These are phyloP conservation scores for Tagetes patula DNA, from an alignment of 129 eudicot genomes.

Conservation along the genomic window DNA sequence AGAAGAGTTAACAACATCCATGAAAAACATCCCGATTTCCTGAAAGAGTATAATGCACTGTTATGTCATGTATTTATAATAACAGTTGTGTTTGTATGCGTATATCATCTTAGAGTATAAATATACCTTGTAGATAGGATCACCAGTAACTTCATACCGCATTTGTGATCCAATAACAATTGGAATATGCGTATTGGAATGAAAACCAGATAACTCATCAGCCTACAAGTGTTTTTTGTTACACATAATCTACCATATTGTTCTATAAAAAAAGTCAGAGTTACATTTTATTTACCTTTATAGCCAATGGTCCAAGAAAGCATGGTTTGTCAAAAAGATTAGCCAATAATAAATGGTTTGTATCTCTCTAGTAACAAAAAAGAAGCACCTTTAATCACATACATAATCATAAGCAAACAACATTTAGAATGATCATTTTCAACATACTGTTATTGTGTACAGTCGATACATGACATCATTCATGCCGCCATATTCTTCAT, in stretches of 20 bases:
- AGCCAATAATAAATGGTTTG: constrained; percentile 76
- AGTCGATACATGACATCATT: constrained; percentile 80
- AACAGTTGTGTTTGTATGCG: neutral
- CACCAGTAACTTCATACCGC: constrained; percentile 92
- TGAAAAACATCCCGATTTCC: constrained; percentile 82
- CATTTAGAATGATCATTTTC: neutral
- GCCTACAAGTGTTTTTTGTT: constrained; percentile 45
- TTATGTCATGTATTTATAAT: neutral
- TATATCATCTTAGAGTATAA: neutral
- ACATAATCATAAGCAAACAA: neutral
- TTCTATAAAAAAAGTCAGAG: neutral
- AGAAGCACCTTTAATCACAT: constrained; percentile 4
- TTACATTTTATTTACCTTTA: constrained; percentile 49
- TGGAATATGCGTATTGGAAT: constrained; percentile 92
- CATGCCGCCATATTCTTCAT: constrained; percentile 98
- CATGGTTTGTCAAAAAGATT: constrained; percentile 96
- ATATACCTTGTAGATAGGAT: constrained; percentile 73
- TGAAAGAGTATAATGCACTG: constrained; percentile 24
- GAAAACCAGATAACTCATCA: constrained; percentile 78
- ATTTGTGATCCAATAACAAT: constrained; percentile 82
- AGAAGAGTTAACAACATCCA: constrained; percentile 80
- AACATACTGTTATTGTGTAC: constrained; percentile 62
- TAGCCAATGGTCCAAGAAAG: constrained; percentile 78
- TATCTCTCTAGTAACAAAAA: constrained; percentile 46
- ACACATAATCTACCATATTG: neutral